Percentiles rank a stretch among this genome's conserved stretches.
These are phyloP conservation scores for Lactuca saligna DNA, from an alignment of 129 eudicot species.

Conservation along the genomic window DNA sequence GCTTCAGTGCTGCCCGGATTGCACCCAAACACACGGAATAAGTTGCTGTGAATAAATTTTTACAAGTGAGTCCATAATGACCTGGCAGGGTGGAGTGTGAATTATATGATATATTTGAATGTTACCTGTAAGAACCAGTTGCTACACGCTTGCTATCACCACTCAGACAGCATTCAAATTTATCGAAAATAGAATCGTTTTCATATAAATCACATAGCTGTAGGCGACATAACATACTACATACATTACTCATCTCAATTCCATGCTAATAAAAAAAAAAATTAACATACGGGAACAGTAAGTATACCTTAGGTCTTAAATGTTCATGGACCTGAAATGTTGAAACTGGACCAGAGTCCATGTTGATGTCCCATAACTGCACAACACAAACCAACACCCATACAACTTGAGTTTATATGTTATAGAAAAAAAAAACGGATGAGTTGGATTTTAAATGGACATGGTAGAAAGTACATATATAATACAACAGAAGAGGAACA, in stretches of 20 bases:
- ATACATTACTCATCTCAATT: slow-evolving; percentile 18
- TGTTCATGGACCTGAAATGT: slow-evolving; percentile 91
- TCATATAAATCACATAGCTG: slow-evolving; percentile 95
- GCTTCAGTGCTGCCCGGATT: slow-evolving; percentile 77
- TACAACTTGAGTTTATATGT: not conserved
- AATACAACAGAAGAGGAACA: slow-evolving; percentile 5
- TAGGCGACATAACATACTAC: slow-evolving; percentile 6
- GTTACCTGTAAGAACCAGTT: slow-evolving; percentile 95
- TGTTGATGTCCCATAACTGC: slow-evolving; percentile 96
- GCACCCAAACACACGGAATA: slow-evolving; percentile 88
- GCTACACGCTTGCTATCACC: slow-evolving; percentile 92
- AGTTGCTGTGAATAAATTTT: slow-evolving; percentile 49
- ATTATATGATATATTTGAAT: too few species aligned
- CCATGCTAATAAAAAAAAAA: too few species aligned
- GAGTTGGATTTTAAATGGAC: too few species aligned
- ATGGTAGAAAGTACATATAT: not conserved
- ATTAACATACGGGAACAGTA: too few species aligned
- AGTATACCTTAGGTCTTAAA: slow-evolving; percentile 85
- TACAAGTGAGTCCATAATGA: not conserved
- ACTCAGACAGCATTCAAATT: slow-evolving; percentile 95
- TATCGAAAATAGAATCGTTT: slow-evolving; percentile 94
- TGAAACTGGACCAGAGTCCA: slow-evolving; percentile 92
- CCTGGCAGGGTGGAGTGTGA: too few species aligned
- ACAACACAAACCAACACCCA: slow-evolving; percentile 9
- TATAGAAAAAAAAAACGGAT: too few species aligned